Evolutionary conservation across 352 stramenopile genomes (phyloP).

Genomic region (Achlya hypogyna): DNA sequence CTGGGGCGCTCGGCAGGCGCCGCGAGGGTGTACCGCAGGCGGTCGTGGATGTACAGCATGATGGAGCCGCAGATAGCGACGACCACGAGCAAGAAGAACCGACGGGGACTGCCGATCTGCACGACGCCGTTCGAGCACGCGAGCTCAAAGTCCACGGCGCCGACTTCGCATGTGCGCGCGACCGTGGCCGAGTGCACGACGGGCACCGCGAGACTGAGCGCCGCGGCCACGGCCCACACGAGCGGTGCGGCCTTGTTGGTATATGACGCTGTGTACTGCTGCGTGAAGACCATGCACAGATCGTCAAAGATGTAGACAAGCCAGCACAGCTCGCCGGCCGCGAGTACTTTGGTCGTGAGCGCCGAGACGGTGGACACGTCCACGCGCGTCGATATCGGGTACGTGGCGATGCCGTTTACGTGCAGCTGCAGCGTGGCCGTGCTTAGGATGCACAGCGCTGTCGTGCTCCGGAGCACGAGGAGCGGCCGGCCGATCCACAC

Average conservation of each 20-base stretch:
- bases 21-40: not conserved
- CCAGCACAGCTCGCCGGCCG: not conserved
- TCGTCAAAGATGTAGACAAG: conserved; percentile 1
- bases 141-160: conserved; percentile 1
- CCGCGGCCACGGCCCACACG: not conserved
- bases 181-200: not conserved
- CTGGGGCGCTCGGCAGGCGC: not conserved
- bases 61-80: not conserved
- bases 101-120: not conserved
- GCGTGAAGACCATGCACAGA: not conserved
- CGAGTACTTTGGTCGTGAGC: not conserved
- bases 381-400: not conserved
- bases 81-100: not conserved
- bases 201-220: not conserved
- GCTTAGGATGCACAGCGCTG: not conserved
- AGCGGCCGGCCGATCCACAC: conserved; percentile 12
- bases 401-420: not conserved
- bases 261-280: not conserved
- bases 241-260: not conserved
- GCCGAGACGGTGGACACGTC: not conserved
- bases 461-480: not conserved
- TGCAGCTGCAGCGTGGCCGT: not conserved
- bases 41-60: not conserved
- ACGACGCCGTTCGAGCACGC: not conserved
- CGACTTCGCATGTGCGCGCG: not conserved